Conservation (phyloP, 306 rosid species). For the Pyrus betulifolia region DNA sequence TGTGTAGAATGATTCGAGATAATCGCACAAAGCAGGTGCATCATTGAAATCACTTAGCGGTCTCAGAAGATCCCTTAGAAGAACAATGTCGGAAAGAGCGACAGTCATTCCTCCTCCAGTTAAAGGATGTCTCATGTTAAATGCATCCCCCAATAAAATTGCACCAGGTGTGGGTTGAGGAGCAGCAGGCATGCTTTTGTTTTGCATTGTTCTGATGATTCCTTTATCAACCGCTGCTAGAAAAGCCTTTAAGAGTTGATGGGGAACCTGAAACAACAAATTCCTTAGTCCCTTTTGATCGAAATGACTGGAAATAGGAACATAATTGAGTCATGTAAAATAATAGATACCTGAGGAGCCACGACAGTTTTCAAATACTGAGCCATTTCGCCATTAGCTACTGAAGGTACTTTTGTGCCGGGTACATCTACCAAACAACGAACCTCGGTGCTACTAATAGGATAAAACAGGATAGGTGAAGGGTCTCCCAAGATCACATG, state of each 20-base stretch:
- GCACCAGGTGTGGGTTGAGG: slow-evolving; percentile 67
- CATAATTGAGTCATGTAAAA: background rate
- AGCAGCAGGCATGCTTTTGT: slow-evolving; percentile 66
- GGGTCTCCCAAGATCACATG: no score
- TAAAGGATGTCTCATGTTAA: slow-evolving; percentile 86
- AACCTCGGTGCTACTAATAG: slow-evolving; percentile 43
- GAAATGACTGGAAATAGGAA: background rate
- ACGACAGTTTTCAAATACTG: slow-evolving; percentile 49
- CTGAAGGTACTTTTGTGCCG: slow-evolving; percentile 57
- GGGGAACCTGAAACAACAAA: slow-evolving; percentile 46
- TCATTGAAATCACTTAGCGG: slow-evolving; percentile 49
- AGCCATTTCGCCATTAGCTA: slow-evolving; percentile 66
- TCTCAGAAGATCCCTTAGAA: slow-evolving; percentile 55
- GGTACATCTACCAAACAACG: slow-evolving; percentile 80
- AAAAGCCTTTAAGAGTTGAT: slow-evolving; percentile 39
- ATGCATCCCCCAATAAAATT: slow-evolving; percentile 68
- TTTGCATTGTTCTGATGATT: slow-evolving; percentile 62
- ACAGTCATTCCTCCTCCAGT: slow-evolving; percentile 95
- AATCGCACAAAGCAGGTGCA: slow-evolving; percentile 13
- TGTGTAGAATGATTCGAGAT: no score
- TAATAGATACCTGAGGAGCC: slow-evolving; percentile 57
- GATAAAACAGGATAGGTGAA: slow-evolving; percentile 60
- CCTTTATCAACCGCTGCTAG: slow-evolving; percentile 62
- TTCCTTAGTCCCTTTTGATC: background rate
- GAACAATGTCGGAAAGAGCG: slow-evolving; percentile 62